phyloP scores from a whole-genome alignment of 2,329 filamentous ascomycete genomes.

The Alternaria postmessia region DNA sequence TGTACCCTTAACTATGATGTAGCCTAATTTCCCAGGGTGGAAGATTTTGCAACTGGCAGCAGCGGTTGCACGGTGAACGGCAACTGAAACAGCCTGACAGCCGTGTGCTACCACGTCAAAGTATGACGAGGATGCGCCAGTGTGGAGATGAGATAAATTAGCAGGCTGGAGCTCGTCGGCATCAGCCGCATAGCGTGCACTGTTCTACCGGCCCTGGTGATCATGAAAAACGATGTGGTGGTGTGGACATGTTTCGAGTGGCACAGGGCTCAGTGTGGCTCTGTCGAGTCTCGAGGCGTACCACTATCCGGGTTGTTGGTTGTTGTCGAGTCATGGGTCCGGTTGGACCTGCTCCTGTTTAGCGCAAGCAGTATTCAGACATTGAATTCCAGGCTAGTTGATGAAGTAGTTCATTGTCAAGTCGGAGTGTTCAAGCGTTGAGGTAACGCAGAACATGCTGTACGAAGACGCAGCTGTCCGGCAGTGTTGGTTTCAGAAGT shows the following conservation, averaged over 20 bases:
- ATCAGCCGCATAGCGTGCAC: conserved; percentile 4
- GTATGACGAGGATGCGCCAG: conserved; percentile 3
- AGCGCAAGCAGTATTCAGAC: background rate
- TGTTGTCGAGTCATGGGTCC: background rate
- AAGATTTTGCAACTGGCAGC: background rate
- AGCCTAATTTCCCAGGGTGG: background rate
- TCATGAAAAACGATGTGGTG: conserved; percentile 3
- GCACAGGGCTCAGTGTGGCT: conserved; percentile 10
- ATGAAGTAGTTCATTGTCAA: background rate
- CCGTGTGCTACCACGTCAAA: background rate
- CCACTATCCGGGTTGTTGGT: background rate
- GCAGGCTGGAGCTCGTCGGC: background rate
- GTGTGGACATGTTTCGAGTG: conserved; percentile 8
- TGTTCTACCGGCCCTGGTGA: conserved; percentile 2
- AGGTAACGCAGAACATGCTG: background rate
- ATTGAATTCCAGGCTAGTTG: background rate
- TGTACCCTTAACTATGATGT: conserved; percentile 2
- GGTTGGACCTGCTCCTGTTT: background rate
- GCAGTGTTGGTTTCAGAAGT: conserved; percentile 25
- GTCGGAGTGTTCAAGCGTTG: background rate
- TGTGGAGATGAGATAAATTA: conserved; percentile 3
- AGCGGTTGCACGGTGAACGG: background rate
- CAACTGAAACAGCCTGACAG: background rate
- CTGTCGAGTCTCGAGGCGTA: background rate
- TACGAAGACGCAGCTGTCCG: background rate